Base-by-base conservation (phyloP, 768 basidiomycete genomes). In the Cystobasidiopsis lactophilus region DNA sequence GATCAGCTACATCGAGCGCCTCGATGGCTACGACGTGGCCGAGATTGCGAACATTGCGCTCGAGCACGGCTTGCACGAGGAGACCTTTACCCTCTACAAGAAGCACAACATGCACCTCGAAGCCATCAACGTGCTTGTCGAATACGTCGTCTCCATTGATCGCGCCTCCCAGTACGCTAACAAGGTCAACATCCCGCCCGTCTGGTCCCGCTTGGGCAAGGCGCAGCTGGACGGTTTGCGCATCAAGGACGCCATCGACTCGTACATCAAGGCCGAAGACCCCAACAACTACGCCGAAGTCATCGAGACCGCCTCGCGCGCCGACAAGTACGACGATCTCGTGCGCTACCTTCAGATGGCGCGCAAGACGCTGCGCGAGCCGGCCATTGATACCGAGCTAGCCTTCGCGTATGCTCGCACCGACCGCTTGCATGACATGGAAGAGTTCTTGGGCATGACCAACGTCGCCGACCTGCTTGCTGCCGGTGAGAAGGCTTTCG, bases 401-500 rank as follows among this genome's bases (percentile, higher is more conserved):
- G 91, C 93, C 13, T 93, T 95, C 65, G 85, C 93, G 3, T 98
- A 96, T 65, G 93, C 93, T 21, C 95, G 93, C 67, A 71, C 73
- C 14, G 73, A 74, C 57, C 79, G 93, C 50, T 69, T 98, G 14
- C 91, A 96, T 65, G 93, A 98, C 64, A 96, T 96, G 93, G 93
- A 98, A 63, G 93, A 98, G 69, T 98, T 98, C 76, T 71, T 98
- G 59, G 75, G 75, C 23, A 91, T 95, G 83, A 98, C 93, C 40
- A 98, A 98, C 59, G 93, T 98, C 44, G 93, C 93, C 4, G 93
- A 98, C 64, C 73, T 95, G 48, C 73, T 98, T 21, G 83, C 85
- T 59, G 93, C 96, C 51, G 93, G 93, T 66, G 93, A 98, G 73
- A 95, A 96, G 68, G 96, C 89, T 65, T 98, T 98, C 71, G 85